Evolutionary conservation across 352 stramenopile species (phyloP).

Genomic region (Pythium oligandrum): DNA sequence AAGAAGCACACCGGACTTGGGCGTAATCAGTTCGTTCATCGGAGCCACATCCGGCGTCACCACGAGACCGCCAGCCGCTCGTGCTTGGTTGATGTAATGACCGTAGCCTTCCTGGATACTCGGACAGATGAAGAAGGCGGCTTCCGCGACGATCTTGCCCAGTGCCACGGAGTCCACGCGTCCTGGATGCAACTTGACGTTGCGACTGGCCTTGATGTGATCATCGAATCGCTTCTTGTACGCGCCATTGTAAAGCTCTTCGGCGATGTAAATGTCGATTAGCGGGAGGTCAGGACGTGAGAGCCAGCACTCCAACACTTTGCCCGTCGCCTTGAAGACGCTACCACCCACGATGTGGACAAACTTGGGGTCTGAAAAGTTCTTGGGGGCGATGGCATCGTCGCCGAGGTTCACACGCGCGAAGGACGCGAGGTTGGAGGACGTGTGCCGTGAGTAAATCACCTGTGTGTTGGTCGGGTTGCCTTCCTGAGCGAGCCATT

Average conservation of each 20-base stretch:
- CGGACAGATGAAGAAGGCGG: slow-evolving; percentile 52
- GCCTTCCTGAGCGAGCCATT: slow-evolving; percentile 50
- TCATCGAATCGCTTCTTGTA: slow-evolving; percentile 14
- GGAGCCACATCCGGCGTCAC: slow-evolving; percentile 44
- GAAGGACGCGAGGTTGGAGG: slow-evolving; percentile 38
- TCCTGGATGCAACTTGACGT: slow-evolving; percentile 34
- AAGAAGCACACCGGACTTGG: slow-evolving; percentile 39
- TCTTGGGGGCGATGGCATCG: slow-evolving; percentile 6
- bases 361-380: slow-evolving; percentile 46
- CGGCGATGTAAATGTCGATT: slow-evolving; percentile 47
- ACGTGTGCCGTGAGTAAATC: slow-evolving; percentile 55
- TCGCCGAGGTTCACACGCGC: slow-evolving; percentile 23
- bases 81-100: slow-evolving; percentile 71
- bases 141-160: slow-evolving; percentile 43
- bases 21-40: slow-evolving; percentile 66
- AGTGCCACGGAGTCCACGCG: slow-evolving; percentile 29
- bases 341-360: slow-evolving; percentile 49
- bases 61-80: slow-evolving; percentile 37
- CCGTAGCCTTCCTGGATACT: slow-evolving; percentile 59
- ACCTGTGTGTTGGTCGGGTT: slow-evolving; percentile 44
- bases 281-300: slow-evolving; percentile 37
- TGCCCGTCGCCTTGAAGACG: slow-evolving; percentile 43
- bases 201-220: slow-evolving; percentile 15
- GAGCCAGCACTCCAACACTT: slow-evolving; percentile 56
- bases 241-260: slow-evolving; percentile 32